Conservation (phyloP, 2,329 filamentous ascomycete species). For the Paraphaeosphaeria minitans region DNA sequence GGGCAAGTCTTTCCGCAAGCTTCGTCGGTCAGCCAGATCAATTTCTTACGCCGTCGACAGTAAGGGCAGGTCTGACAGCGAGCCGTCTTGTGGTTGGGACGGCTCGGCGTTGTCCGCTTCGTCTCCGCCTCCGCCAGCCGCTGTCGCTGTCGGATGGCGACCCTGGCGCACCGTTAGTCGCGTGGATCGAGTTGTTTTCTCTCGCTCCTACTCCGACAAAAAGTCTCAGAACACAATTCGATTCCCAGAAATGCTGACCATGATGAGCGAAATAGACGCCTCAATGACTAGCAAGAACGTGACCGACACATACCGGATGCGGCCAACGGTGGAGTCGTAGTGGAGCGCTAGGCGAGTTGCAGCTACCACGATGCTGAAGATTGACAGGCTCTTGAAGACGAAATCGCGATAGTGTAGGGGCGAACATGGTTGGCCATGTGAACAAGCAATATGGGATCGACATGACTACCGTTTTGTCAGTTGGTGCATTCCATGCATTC, state of each 20-base stretch:
- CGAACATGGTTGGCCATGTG: constrained; percentile 21
- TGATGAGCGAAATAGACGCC: constrained; percentile 17
- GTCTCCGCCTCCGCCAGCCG: background rate
- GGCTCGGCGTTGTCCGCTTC: background rate
- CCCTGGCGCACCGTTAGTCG: background rate
- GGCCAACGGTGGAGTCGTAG: constrained; percentile 12
- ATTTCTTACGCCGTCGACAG: background rate
- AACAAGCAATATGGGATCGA: constrained; percentile 21
- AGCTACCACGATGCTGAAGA: constrained; percentile 20
- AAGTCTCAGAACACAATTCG: constrained; percentile 11
- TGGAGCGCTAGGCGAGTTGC: constrained; percentile 18
- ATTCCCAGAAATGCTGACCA: constrained; percentile 24
- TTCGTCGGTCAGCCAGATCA: background rate
- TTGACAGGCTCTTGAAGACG: constrained; percentile 21
- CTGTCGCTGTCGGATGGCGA: background rate
- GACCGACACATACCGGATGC: constrained; percentile 17
- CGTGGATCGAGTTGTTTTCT: background rate
- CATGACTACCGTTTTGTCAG: constrained; percentile 17
- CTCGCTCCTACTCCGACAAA: constrained; percentile 1
- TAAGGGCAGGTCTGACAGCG: constrained; percentile 4
- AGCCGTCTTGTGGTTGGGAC: background rate
- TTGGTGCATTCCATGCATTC: background rate
- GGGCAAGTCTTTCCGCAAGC: background rate
- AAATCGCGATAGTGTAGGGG: constrained; percentile 19
- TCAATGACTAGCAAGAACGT: constrained; percentile 21